These are phyloP conservation scores for Chaetothyriales sp. DNA, from an alignment of 2,329 filamentous ascomycete species.

Conservation along the genomic window DNA sequence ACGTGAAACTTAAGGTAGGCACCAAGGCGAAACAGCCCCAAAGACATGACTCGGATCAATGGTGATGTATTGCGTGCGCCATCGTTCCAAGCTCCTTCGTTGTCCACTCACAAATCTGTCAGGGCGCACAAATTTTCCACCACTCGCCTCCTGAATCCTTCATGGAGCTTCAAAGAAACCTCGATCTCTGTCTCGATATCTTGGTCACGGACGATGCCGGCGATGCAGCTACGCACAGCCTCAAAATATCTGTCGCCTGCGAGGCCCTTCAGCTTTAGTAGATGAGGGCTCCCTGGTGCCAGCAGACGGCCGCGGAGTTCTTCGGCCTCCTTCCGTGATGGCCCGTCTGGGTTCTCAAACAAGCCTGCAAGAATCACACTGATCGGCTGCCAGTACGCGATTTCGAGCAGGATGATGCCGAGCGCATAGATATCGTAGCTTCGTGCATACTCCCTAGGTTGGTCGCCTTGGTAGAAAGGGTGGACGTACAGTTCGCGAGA, in stretches of 20 bases:
- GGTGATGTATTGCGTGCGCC: no score
- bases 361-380: not conserved
- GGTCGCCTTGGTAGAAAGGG: slow-evolving; percentile 29
- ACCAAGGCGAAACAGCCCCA: no score
- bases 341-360: not conserved
- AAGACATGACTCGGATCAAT: no score
- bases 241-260: slow-evolving; percentile 1
- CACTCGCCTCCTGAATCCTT: not conserved
- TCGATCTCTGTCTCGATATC: not conserved
- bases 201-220: not conserved
- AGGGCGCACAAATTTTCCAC: not conserved
- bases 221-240: not conserved
- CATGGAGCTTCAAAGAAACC: not conserved
- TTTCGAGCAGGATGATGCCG: slow-evolving; percentile 39
- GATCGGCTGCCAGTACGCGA: slow-evolving; percentile 23
- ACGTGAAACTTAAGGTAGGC: no score
- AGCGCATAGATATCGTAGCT: slow-evolving; percentile 42
- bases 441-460: slow-evolving; percentile 32
- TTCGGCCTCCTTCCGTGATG: not conserved
- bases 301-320: not conserved
- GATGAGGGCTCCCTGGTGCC: not conserved
- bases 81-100: no score
- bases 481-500: slow-evolving; percentile 37
- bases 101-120: not conserved
- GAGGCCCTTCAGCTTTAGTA: not conserved